Conservation (phyloP, 1,284 basidiomycete species). For the Kwoniella shivajii region DNA sequence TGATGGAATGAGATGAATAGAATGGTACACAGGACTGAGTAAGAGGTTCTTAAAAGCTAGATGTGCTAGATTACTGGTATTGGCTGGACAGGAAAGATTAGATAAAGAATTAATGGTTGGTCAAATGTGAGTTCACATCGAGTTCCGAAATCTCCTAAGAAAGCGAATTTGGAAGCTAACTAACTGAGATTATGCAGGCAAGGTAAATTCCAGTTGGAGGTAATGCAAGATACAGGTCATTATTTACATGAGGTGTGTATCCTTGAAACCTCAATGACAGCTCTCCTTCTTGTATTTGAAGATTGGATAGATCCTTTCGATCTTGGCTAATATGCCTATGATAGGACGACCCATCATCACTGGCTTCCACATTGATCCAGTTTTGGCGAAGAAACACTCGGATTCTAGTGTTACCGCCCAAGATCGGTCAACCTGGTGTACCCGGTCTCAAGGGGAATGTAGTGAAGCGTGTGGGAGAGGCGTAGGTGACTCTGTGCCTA, state of each 20-base stretch:
- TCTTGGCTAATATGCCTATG: too few species aligned
- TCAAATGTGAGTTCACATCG: slow-evolving; percentile 68
- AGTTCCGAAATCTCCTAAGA: background rate
- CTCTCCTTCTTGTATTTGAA: too few species aligned
- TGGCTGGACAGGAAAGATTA: slow-evolving; percentile 89
- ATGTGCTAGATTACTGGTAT: slow-evolving; percentile 79
- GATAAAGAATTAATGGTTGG: slow-evolving; percentile 96
- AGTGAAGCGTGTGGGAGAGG: slow-evolving; percentile 80
- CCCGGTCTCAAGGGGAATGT: slow-evolving; percentile 15
- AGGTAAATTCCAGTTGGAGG: slow-evolving; percentile 93
- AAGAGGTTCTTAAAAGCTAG: slow-evolving; percentile 71
- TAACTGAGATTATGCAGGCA: slow-evolving; percentile 57
- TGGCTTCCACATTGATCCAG: slow-evolving; percentile 78
- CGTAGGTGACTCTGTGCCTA: background rate
- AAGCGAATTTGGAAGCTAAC: background rate
- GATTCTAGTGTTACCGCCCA: slow-evolving; percentile 60
- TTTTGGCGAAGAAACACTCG: slow-evolving; percentile 91
- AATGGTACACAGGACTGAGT: slow-evolving; percentile 88
- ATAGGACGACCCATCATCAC: slow-evolving; percentile 79
- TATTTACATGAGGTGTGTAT: slow-evolving; percentile 83
- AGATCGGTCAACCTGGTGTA: slow-evolving; percentile 53
- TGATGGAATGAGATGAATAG: slow-evolving; percentile 59
- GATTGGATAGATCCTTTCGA: too few species aligned
- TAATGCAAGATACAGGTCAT: slow-evolving; percentile 85
- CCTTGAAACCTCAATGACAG: too few species aligned